Evolutionary conservation across 2,329 filamentous ascomycete species (phyloP), one percentile per base, ranked within the genome.

Genomic region (Claviceps arundinis): DNA sequence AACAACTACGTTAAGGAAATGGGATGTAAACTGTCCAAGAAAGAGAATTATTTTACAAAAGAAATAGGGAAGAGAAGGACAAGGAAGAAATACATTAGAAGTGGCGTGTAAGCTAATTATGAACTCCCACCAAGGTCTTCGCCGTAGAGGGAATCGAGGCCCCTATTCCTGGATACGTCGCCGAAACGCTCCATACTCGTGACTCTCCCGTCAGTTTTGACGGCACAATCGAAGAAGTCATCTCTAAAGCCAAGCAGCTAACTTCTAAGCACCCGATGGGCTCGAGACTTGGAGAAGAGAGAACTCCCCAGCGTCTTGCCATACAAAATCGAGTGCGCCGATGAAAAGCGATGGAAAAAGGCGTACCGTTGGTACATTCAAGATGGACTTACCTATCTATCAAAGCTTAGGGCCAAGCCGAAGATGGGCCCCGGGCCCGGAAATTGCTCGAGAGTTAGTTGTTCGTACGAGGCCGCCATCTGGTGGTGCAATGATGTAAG

Each of bases 401-500:
- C n/a, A n/a, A n/a, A n/a, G n/a, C n/a, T n/a, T n/a, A n/a, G n/a
- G n/a, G n/a, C n/a, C n/a, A n/a, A n/a, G 17, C 49, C 49, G 14
- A 24, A 4, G 7, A 51, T 19, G 11, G 14, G n/a, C 1, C 14
- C 43, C 5, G 50, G 50, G 4, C 50, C 44, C 5, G 34, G 24
- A 17, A 37, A 8, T 7, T 51, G 50, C n/a, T 43, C 30, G 4
- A 40, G 49, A 19, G 30, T 47, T 7, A 51, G 50, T 19, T 51
- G 50, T 9, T 42, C 50, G 9, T 47, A 26, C 4, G 3, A 34
- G 9, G 26, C 19, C 16, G 34, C 43, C 5, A 51, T 51, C 41
- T 51, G 50, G 50, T 51, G 50, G 50, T 51, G 50, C 43, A 47
- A 53, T 47, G 48, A 55, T 48, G 45, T 48, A 47, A n/a, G 50